phyloP scores from a whole-genome alignment of 164 flowering plant genomes.

The Stephania yunnanensis region DNA sequence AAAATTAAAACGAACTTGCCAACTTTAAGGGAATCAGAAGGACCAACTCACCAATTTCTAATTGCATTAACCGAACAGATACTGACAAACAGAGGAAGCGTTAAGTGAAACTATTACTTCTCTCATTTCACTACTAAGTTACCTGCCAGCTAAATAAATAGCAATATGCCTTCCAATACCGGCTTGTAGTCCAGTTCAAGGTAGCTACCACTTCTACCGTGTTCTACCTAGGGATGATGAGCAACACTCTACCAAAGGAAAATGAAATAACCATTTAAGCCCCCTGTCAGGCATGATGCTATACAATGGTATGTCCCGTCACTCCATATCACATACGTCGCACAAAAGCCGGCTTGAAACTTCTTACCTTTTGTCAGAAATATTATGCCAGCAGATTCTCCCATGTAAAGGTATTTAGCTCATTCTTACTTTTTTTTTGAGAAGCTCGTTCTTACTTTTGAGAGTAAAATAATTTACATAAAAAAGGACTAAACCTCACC shows the following conservation, averaged over 20 bases:
- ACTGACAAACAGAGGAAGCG: background rate
- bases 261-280: background rate
- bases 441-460: background rate
- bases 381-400: background rate
- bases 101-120: background rate
- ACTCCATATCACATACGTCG: background rate
- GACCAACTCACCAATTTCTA: background rate
- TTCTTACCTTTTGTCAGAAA: background rate
- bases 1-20: constrained; percentile 8
- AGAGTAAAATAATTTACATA: background rate
- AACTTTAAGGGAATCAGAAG: background rate
- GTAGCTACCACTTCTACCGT: background rate
- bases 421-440: background rate
- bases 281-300: background rate
- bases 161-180: background rate
- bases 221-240: background rate
- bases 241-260: background rate
- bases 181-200: background rate
- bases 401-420: background rate
- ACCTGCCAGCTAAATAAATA: background rate
- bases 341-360: background rate
- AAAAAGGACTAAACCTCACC: background rate
- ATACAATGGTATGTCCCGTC: background rate
- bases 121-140: background rate
- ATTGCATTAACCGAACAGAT: background rate